Evolutionary conservation across 1,284 basidiomycete genomes (phyloP).

Genomic region (Moesziomyces sp.): DNA sequence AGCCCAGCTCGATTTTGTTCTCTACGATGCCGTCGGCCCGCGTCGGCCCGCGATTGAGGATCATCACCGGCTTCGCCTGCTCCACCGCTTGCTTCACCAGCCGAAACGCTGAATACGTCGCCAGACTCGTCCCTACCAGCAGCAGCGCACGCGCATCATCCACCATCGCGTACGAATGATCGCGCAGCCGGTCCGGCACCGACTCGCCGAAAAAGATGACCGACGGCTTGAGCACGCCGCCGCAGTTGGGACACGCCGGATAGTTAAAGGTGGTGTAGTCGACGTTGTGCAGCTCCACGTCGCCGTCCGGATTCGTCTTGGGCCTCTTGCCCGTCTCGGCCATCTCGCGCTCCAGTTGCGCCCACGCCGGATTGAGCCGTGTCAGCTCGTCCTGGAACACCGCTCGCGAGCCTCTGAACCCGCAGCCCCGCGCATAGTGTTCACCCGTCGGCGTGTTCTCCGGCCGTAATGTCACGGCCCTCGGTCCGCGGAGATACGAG

Average conservation of each 20-base stretch:
- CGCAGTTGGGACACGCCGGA: conserved; percentile 64
- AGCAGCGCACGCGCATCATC: conserved; percentile 53
- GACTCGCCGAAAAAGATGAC: conserved; percentile 67
- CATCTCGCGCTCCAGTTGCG: conserved; percentile 54
- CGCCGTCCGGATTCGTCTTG: conserved; percentile 67
- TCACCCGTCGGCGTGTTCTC: conserved; percentile 44
- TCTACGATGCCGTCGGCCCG: conserved; percentile 56
- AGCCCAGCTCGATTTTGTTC: conserved; percentile 61
- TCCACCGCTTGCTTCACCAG: conserved; percentile 62
- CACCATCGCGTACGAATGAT: conserved; percentile 46
- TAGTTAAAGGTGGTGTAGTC: conserved; percentile 65
- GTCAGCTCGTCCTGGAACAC: conserved; percentile 62
- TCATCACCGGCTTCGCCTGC: conserved; percentile 47
- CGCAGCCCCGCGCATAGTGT: conserved; percentile 56
- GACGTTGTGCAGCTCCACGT: conserved; percentile 59
- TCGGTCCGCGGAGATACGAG: conserved; percentile 36
- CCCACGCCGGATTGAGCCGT: conserved; percentile 62
- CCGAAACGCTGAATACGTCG: conserved; percentile 66
- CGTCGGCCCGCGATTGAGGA: conserved; percentile 65
- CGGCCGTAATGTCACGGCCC: conserved; percentile 28
- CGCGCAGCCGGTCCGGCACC: conserved; percentile 53
- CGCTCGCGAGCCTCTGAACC: conserved; percentile 54
- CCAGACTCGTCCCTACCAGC: conserved; percentile 62
- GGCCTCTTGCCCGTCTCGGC: conserved; percentile 48
- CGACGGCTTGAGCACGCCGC: conserved; percentile 65